A percentile compares a stretch with the other conserved stretches of the same genome.
Evolutionary conservation across 208 protist species (phyloP).

Genomic region (Herpetomonas samuelpessoai): DNA sequence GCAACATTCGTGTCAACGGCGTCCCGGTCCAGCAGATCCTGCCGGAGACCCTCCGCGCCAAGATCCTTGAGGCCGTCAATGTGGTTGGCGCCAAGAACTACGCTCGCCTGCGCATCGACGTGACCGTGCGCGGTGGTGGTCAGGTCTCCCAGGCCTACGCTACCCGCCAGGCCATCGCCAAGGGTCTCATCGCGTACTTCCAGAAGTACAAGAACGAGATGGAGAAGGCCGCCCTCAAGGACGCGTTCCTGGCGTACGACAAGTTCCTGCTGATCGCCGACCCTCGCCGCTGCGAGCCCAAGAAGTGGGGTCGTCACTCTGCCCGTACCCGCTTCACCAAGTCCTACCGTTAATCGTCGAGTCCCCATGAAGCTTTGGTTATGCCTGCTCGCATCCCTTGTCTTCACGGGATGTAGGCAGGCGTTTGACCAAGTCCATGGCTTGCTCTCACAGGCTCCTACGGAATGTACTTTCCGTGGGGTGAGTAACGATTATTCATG

Average conservation of each 20-base stretch:
- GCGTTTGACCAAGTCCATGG: too few species aligned
- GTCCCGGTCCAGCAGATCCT: slow-evolving; percentile 96
- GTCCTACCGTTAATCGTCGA: slow-evolving; percentile 99
- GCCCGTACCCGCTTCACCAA: slow-evolving; percentile 99
- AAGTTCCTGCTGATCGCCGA: slow-evolving; percentile 99
- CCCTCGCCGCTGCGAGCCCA: slow-evolving; percentile 99
- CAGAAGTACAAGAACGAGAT: slow-evolving; percentile 98
- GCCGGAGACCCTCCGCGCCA: slow-evolving; percentile 97
- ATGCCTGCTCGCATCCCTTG: too few species aligned
- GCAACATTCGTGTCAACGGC: slow-evolving; percentile 99
- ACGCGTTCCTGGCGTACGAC: slow-evolving; percentile 97
- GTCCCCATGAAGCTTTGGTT: too few species aligned
- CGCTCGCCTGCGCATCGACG: slow-evolving; percentile 96
- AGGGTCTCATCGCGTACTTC: slow-evolving; percentile 98
- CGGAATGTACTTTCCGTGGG: too few species aligned
- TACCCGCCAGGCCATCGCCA: slow-evolving; percentile 99
- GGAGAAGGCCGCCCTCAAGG: slow-evolving; percentile 98
- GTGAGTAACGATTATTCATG: too few species aligned
- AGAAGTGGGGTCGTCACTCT: slow-evolving; percentile 99
- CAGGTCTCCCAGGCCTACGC: slow-evolving; percentile 98
- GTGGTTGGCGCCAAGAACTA: slow-evolving; percentile 96
- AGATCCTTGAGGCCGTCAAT: slow-evolving; percentile 97
- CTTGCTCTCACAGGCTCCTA: too few species aligned
- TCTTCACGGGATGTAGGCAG: too few species aligned
- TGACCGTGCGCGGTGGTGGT: slow-evolving; percentile 98